Evolutionary conservation across 768 basidiomycete genomes (phyloP).

Genomic region (Cytidiella melzeri): DNA sequence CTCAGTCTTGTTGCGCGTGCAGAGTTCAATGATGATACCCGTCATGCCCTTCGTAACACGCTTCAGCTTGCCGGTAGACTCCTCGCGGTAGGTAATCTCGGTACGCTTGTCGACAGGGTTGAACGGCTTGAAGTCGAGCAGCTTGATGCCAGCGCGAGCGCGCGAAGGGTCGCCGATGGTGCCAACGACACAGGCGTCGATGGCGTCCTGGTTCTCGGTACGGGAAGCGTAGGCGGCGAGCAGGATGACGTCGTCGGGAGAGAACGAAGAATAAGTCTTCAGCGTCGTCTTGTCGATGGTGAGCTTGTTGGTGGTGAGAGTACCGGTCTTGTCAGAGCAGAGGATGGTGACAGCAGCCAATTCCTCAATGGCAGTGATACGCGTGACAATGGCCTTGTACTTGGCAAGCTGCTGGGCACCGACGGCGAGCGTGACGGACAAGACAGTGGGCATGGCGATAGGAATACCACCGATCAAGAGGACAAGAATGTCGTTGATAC

Average conservation of each 20-base stretch:
- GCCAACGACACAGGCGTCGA: conserved; percentile 80
- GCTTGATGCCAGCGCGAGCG: conserved; percentile 90
- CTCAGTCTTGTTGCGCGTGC: conserved; percentile 94
- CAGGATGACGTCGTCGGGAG: conserved; percentile 85
- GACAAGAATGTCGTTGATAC: conserved; percentile 95
- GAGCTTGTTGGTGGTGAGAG: conserved; percentile 98
- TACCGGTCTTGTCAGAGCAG: conserved; percentile 98
- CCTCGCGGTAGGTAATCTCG: conserved; percentile 95
- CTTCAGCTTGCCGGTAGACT: conserved; percentile 92
- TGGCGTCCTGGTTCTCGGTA: conserved; percentile 98
- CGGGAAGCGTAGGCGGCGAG: conserved; percentile 95
- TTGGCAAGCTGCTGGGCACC: conserved; percentile 98
- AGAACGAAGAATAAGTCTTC: conserved; percentile 85
- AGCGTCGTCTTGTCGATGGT: conserved; percentile 93
- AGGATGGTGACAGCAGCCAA: conserved; percentile 97
- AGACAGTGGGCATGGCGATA: conserved; percentile 98
- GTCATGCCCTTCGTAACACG: conserved; percentile 99
- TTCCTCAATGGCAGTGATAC: conserved; percentile 99
- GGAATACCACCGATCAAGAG: conserved; percentile 99
- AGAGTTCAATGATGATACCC: conserved; percentile 95
- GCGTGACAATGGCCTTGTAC: conserved; percentile 99
- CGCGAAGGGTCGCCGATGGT: conserved; percentile 66
- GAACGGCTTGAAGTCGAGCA: conserved; percentile 99
- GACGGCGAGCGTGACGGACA: conserved; percentile 97
- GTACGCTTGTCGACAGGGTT: conserved; percentile 99